phyloP scores from a whole-genome alignment of 768 basidiomycete genomes.

The Boletales sp. region DNA sequence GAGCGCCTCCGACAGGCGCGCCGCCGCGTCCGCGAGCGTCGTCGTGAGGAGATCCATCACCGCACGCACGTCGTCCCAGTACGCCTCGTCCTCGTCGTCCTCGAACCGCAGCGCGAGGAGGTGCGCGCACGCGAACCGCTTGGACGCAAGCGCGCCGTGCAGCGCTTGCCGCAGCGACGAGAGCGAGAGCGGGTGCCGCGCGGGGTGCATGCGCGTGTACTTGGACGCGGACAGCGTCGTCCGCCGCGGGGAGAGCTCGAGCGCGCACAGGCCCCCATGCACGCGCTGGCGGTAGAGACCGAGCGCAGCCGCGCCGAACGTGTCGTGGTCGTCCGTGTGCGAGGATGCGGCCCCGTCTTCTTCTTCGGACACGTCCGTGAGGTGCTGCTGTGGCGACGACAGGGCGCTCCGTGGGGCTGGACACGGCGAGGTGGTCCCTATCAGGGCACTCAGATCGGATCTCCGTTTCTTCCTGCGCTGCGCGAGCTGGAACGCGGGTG shows the following conservation, averaged over 20 bases:
- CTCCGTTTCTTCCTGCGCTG: conserved; percentile 50
- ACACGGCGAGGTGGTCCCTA: conserved; percentile 30
- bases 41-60: conserved; percentile 69
- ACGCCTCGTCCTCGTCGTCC: conserved; percentile 68
- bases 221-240: conserved; percentile 46
- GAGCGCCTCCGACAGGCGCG: conserved; percentile 59
- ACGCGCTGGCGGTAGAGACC: conserved; percentile 54
- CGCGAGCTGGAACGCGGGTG: conserved; percentile 37
- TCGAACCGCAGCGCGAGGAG: conserved; percentile 74
- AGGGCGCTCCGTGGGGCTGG: conserved; percentile 39
- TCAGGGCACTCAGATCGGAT: conserved; percentile 50
- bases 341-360: conserved; percentile 18
- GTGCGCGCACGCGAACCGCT: conserved; percentile 76
- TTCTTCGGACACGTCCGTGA: conserved; percentile 42
- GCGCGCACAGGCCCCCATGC: conserved; percentile 45
- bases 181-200: conserved; percentile 64
- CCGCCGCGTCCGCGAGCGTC: conserved; percentile 54
- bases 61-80: conserved; percentile 83
- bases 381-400: conserved; percentile 27
- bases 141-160: conserved; percentile 65
- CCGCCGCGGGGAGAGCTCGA: conserved; percentile 35
- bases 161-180: conserved; percentile 58
- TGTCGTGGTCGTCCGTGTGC: conserved; percentile 22
- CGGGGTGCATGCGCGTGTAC: conserved; percentile 58
- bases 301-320: conserved; percentile 63